phyloP scores from a whole-genome alignment of 768 basidiomycete genomes.

The Auricularia cornea region DNA sequence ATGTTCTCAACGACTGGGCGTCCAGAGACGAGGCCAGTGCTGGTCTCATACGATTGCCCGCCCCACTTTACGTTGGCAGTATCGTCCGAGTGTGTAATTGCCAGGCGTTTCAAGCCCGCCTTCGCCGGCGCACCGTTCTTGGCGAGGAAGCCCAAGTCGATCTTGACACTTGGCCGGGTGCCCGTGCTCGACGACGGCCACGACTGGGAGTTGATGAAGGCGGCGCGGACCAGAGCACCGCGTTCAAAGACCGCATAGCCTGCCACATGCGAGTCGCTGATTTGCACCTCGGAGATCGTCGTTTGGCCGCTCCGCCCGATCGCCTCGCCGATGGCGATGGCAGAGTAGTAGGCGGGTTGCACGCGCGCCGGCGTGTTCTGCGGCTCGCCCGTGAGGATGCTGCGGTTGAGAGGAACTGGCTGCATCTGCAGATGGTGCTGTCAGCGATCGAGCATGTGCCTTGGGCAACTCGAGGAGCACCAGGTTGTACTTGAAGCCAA shows the following conservation, averaged over 20 bases:
- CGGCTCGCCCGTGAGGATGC: constrained; percentile 45
- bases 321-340: constrained; percentile 50
- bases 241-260: constrained; percentile 58
- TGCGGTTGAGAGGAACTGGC: constrained; percentile 48
- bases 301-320: constrained; percentile 40
- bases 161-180: constrained; percentile 22
- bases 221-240: constrained; percentile 33
- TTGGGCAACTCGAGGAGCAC: too few relatives aligned
- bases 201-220: constrained; percentile 44
- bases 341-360: constrained; percentile 59
- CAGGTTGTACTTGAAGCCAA: not conserved
- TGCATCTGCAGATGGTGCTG: constrained; percentile 40
- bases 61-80: constrained; percentile 46
- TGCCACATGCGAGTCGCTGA: constrained; percentile 40
- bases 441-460: too few relatives aligned
- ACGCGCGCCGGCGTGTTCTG: constrained; percentile 52
- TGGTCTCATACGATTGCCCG: constrained; percentile 35
- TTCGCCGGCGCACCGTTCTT: constrained; percentile 13
- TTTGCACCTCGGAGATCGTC: constrained; percentile 37
- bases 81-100: constrained; percentile 45
- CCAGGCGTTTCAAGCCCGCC: constrained; percentile 41
- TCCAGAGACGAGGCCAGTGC: not conserved
- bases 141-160: constrained; percentile 37
- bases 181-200: constrained; percentile 22
- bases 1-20: not conserved